These are phyloP conservation scores for Steccherinum ochraceum DNA, from an alignment of 768 basidiomycete species.

Conservation along the genomic window DNA sequence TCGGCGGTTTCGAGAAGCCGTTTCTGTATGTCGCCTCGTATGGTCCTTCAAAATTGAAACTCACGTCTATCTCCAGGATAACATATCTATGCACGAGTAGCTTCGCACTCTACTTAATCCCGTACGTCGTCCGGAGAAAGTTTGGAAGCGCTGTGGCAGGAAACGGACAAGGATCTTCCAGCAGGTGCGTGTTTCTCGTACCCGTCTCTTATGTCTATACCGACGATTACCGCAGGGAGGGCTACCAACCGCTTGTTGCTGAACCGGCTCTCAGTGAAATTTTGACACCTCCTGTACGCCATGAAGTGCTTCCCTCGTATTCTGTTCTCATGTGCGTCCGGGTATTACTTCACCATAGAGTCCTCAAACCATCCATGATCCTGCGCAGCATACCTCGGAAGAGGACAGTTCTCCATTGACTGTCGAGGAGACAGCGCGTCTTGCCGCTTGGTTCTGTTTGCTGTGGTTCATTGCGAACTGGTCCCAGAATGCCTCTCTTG, in stretches of 20 bases:
- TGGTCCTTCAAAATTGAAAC: neutral
- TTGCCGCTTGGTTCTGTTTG: constrained; percentile 78
- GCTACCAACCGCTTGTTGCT: constrained; percentile 23
- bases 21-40: constrained; percentile 55
- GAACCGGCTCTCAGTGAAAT: constrained; percentile 15
- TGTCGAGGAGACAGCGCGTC: constrained; percentile 60
- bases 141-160: constrained; percentile 12
- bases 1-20: constrained; percentile 80
- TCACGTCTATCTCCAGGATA: constrained; percentile 37
- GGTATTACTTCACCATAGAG: constrained; percentile 2
- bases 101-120: constrained; percentile 80
- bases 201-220: neutral
- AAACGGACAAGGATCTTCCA: constrained; percentile 9
- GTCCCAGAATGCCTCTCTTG: constrained; percentile 77
- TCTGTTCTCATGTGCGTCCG: neutral
- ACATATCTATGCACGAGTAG: constrained; percentile 90
- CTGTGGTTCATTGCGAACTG: constrained; percentile 97
- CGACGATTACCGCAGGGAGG: constrained; percentile 1
- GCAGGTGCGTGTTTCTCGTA: constrained; percentile 6
- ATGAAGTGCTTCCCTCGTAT: neutral
- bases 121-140: constrained; percentile 37
- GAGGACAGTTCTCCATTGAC: constrained; percentile 41
- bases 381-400: constrained; percentile 1
- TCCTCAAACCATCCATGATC: constrained; percentile 5
- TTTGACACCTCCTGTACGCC: constrained; percentile 10